Evolutionary conservation across 306 rosid species (phyloP).

Genomic region (Fragaria vesca): DNA sequence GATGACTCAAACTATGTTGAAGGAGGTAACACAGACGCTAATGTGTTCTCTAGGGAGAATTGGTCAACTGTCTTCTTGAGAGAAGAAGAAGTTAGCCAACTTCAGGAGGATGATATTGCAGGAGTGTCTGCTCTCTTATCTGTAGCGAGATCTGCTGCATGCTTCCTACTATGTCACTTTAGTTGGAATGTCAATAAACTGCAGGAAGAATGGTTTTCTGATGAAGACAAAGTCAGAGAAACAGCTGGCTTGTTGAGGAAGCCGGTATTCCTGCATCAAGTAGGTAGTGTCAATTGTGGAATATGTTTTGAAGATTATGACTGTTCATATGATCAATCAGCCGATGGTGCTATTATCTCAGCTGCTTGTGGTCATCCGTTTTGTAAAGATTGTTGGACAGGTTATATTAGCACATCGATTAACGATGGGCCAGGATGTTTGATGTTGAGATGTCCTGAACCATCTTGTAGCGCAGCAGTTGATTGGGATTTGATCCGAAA

Average conservation of each 20-base stretch:
- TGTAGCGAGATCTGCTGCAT: background rate
- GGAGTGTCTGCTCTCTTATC: background rate
- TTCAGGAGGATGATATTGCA: conserved; percentile 2
- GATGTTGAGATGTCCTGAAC: conserved; percentile 83
- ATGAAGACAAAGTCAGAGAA: conserved; percentile 54
- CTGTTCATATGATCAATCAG: background rate
- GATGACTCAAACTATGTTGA: background rate
- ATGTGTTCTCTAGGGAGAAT: background rate
- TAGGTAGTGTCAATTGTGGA: conserved; percentile 33
- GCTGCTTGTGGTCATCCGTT: conserved; percentile 57
- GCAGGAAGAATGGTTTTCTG: conserved; percentile 64
- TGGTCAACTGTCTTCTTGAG: background rate
- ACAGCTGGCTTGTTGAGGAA: conserved; percentile 44
- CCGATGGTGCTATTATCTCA: conserved; percentile 10
- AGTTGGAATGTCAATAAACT: conserved; percentile 51
- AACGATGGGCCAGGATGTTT: conserved; percentile 89
- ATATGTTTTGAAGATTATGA: conserved; percentile 42
- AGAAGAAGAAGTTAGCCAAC: background rate
- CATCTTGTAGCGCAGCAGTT: conserved; percentile 73
- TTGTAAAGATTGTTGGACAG: conserved; percentile 49
- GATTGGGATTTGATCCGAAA: conserved; percentile 61
- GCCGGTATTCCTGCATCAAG: conserved; percentile 20
- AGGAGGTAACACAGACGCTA: background rate
- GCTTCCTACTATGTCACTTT: background rate
- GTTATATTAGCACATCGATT: conserved; percentile 72